Percentiles rank a stretch among this genome's conserved stretches.
phyloP scores from a whole-genome alignment of 345 rosid genomes.

The Draba incana region DNA sequence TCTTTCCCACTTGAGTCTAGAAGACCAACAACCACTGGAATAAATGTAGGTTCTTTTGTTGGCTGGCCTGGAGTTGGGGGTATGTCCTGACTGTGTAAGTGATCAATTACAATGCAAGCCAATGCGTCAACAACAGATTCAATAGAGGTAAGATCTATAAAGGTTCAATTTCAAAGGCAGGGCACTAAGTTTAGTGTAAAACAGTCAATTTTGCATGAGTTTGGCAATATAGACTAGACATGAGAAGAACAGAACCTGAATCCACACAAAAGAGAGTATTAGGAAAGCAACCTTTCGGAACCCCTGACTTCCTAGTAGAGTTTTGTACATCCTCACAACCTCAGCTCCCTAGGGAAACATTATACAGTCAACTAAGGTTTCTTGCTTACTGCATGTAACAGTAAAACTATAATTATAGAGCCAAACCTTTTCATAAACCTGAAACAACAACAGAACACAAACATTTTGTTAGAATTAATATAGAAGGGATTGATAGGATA shows the following conservation, averaged over 20 bases:
- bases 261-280: slow-evolving; percentile 38
- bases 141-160: neutral
- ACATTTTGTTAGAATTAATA: slow-evolving; percentile 34
- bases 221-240: neutral
- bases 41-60: slow-evolving; percentile 85
- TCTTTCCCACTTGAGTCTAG: slow-evolving; percentile 85
- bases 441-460: slow-evolving; percentile 38
- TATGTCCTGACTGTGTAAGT: slow-evolving; percentile 70
- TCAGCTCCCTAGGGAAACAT: slow-evolving; percentile 82
- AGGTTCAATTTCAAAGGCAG: slow-evolving; percentile 3
- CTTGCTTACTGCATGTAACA: slow-evolving; percentile 15
- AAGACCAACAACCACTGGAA: slow-evolving; percentile 81
- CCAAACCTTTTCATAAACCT: slow-evolving; percentile 97
- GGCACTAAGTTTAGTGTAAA: neutral
- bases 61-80: slow-evolving; percentile 93
- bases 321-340: slow-evolving; percentile 99
- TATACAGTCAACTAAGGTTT: slow-evolving; percentile 26
- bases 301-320: slow-evolving; percentile 84
- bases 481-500: slow-evolving; percentile 22
- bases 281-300: slow-evolving; percentile 73
- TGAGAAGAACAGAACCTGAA: slow-evolving; percentile 60
- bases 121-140: slow-evolving; percentile 19
- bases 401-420: slow-evolving; percentile 13
- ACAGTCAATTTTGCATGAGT: neutral
- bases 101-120: slow-evolving; percentile 18